phyloP scores from a whole-genome alignment of 1,284 basidiomycete genomes.

The Ganoderma lucidum region DNA sequence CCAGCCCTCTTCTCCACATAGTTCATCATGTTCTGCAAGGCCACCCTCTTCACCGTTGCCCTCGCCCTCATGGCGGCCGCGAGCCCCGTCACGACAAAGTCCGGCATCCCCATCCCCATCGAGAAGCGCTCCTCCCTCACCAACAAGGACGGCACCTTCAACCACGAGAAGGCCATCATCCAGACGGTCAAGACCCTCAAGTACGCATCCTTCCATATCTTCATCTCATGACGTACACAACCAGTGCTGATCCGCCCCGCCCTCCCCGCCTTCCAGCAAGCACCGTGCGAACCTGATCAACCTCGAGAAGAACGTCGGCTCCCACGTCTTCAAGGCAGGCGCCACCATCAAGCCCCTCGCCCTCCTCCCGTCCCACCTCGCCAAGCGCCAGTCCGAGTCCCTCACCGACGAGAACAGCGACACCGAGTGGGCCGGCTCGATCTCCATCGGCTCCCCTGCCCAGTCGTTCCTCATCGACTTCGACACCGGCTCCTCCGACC shows the following conservation, averaged over 20 bases:
- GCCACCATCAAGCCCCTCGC: slow-evolving; percentile 31
- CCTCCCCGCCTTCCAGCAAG: slow-evolving; percentile 29
- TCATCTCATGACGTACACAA: neutral
- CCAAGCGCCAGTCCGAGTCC: slow-evolving; percentile 33
- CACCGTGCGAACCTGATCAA: slow-evolving; percentile 39
- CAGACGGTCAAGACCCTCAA: slow-evolving; percentile 33
- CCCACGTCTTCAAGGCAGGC: slow-evolving; percentile 32
- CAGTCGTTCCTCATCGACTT: slow-evolving; percentile 38
- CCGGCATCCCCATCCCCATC: slow-evolving; percentile 34
- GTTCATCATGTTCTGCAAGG: slow-evolving; percentile 38
- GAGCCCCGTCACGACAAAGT: slow-evolving; percentile 25
- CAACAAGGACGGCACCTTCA: slow-evolving; percentile 36
- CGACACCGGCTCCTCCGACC: slow-evolving; percentile 35
- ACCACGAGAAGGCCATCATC: slow-evolving; percentile 34
- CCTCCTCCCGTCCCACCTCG: slow-evolving; percentile 18
- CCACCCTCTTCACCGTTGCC: slow-evolving; percentile 33
- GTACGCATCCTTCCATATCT: slow-evolving; percentile 19
- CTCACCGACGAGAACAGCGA: slow-evolving; percentile 34
- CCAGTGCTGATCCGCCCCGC: slow-evolving; percentile 3
- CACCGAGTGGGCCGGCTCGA: slow-evolving; percentile 40
- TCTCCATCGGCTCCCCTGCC: slow-evolving; percentile 43
- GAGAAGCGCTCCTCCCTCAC: slow-evolving; percentile 33
- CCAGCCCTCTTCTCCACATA: slow-evolving; percentile 11
- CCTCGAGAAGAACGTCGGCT: slow-evolving; percentile 34
- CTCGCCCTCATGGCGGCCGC: slow-evolving; percentile 36